Evolutionary conservation across 352 stramenopile genomes (phyloP).

Genomic region (Pythium brachiatum): DNA sequence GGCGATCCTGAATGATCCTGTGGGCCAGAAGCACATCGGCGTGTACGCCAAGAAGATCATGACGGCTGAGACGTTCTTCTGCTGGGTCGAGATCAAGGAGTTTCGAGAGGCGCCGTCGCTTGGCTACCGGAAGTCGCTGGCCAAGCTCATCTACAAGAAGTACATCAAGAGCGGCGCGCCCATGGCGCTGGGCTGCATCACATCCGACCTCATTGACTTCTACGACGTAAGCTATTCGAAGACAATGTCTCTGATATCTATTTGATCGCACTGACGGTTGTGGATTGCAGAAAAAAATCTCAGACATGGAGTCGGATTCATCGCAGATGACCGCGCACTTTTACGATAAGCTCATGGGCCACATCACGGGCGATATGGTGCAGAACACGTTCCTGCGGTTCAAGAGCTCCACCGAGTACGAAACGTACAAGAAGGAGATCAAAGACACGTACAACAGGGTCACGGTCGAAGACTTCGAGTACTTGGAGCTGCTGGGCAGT

Average conservation of each 20-base stretch:
- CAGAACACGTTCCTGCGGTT: slow-evolving; percentile 83
- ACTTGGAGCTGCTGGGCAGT: slow-evolving; percentile 82
- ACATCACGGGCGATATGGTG: slow-evolving; percentile 74
- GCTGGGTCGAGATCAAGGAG: slow-evolving; percentile 86
- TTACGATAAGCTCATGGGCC: slow-evolving; percentile 64
- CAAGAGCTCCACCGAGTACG: slow-evolving; percentile 66
- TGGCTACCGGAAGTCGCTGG: slow-evolving; percentile 67
- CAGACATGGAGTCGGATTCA: slow-evolving; percentile 41
- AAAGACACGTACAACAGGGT: slow-evolving; percentile 89
- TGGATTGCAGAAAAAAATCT: slow-evolving; percentile 54
- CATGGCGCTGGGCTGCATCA: slow-evolving; percentile 77
- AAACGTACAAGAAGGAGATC: slow-evolving; percentile 69
- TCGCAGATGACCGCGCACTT: slow-evolving; percentile 55
- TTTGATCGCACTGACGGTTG: not conserved
- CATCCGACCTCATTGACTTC: slow-evolving; percentile 57
- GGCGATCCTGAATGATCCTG: slow-evolving; percentile 67
- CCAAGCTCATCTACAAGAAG: slow-evolving; percentile 85
- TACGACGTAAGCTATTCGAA: slow-evolving; percentile 46
- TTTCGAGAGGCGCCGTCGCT: slow-evolving; percentile 65
- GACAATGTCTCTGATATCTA: too few relatives aligned
- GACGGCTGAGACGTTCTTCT: slow-evolving; percentile 82
- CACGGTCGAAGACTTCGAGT: slow-evolving; percentile 83
- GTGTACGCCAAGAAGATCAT: slow-evolving; percentile 81
- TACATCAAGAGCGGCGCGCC: slow-evolving; percentile 76
- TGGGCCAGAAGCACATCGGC: slow-evolving; percentile 81